Conservation (phyloP, 129 eudicot species). For the Pittosporum tobira region DNA sequence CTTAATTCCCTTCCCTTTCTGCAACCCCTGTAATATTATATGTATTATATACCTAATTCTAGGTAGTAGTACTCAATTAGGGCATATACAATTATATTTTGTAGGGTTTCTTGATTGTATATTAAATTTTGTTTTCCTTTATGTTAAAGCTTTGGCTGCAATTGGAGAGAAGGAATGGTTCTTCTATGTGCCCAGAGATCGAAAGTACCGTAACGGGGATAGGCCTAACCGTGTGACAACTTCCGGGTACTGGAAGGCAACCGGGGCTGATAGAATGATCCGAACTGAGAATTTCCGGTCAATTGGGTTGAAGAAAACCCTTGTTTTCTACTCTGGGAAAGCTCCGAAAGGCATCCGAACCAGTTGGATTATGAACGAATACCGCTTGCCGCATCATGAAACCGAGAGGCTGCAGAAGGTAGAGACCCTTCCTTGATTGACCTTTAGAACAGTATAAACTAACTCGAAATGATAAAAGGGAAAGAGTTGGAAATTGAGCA, state of each 20-base stretch:
- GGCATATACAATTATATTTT: too few relatives aligned
- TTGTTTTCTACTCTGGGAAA: conserved; percentile 90
- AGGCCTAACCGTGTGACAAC: conserved; percentile 92
- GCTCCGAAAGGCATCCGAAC: conserved; percentile 94
- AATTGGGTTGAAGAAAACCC: conserved; percentile 90
- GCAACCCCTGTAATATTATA: too few relatives aligned
- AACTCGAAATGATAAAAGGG: neutral
- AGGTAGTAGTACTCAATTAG: too few relatives aligned
- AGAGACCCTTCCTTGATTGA: neutral
- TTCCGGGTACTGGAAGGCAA: conserved; percentile 97
- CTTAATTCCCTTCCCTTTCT: too few relatives aligned
- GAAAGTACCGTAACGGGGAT: conserved; percentile 90
- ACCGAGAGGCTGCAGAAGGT: conserved; percentile 91
- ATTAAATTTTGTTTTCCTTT: neutral
- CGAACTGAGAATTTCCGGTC: conserved; percentile 49
- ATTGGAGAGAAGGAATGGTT: conserved; percentile 98
- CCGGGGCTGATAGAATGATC: conserved; percentile 97
- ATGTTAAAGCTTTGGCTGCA: conserved; percentile 63
- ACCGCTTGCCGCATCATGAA: conserved; percentile 87
- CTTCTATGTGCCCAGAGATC: conserved; percentile 91
- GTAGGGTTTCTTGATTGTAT: neutral
- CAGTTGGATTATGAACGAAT: conserved; percentile 98
- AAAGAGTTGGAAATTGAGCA: too few relatives aligned
- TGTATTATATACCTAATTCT: neutral
- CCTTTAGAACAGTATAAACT: neutral